Conservation (phyloP, 495 filamentous ascomycete genomes). For the Aspergillus saccharolyticus region DNA sequence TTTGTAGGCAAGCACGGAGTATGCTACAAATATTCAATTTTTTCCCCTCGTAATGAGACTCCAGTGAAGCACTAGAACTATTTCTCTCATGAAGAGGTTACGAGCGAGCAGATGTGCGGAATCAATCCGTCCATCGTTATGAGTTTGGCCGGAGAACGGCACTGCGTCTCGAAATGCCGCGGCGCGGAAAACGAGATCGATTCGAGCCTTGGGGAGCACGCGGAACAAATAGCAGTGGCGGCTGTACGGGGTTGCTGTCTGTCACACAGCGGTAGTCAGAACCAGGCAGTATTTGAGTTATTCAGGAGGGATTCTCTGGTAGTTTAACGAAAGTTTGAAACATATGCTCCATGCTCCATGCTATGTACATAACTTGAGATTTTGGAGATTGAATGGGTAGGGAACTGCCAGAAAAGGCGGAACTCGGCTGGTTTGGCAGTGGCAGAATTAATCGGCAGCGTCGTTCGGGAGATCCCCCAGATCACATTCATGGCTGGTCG, state of each 20-base stretch:
- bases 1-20: no score
- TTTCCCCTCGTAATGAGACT: no score
- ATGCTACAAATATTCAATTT: no score
- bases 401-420: slow-evolving; percentile 18
- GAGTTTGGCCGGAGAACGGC: not conserved
- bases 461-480: slow-evolving; percentile 25
- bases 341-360: not conserved
- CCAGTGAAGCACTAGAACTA: no score
- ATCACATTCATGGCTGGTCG: slow-evolving; percentile 17
- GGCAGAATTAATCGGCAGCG: slow-evolving; percentile 17
- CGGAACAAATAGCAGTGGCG: not conserved
- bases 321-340: not conserved
- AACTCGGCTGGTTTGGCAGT: slow-evolving; percentile 21
- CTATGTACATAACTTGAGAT: no score
- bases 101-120: not conserved
- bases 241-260: not conserved
- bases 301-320: no score
- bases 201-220: not conserved
- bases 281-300: no score
- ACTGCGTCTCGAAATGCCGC: not conserved
- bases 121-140: slow-evolving; percentile 5
- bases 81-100: no score
- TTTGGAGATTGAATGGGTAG: no score
- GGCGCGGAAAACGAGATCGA: not conserved
- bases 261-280: not conserved